These are phyloP conservation scores for Cicer judaicum DNA, from an alignment of 306 rosid genomes.

Conservation along the genomic window DNA sequence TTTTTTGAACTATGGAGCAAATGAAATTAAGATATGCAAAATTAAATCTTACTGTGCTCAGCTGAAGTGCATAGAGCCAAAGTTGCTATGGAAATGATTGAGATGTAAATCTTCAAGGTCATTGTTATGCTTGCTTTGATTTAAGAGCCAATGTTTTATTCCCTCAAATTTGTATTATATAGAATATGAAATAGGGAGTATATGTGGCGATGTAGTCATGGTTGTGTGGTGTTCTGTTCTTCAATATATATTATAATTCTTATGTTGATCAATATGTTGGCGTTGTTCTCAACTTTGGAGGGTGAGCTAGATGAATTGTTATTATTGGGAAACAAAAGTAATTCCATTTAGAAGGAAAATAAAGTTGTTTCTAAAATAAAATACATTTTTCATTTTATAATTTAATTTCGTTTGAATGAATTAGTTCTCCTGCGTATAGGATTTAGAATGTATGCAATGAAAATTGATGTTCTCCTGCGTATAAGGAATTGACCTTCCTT, in stretches of 20 bases:
- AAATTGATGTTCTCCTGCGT: too few species aligned
- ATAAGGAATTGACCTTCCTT: too few species aligned
- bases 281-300: conserved; percentile 27
- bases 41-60: conserved; percentile 31
- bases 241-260: not conserved
- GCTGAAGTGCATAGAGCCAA: conserved; percentile 51
- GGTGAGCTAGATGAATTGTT: not conserved
- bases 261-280: conserved; percentile 4
- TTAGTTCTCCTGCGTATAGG: too few species aligned
- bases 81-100: conserved; percentile 44
- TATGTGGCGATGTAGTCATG: not conserved
- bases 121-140: conserved; percentile 45
- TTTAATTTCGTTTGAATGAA: too few species aligned
- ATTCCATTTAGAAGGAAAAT: too few species aligned
- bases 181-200: not conserved
- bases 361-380: too few species aligned
- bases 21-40: not conserved
- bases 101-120: conserved; percentile 41
- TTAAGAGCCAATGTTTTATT: conserved; percentile 29
- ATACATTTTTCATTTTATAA: too few species aligned
- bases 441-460: too few species aligned
- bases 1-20: not conserved
- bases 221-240: not conserved
- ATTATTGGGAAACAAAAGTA: not conserved
- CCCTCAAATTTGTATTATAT: conserved; percentile 27